phyloP scores from a whole-genome alignment of 139 green algal genomes.

The Mychonastes homosphaera region DNA sequence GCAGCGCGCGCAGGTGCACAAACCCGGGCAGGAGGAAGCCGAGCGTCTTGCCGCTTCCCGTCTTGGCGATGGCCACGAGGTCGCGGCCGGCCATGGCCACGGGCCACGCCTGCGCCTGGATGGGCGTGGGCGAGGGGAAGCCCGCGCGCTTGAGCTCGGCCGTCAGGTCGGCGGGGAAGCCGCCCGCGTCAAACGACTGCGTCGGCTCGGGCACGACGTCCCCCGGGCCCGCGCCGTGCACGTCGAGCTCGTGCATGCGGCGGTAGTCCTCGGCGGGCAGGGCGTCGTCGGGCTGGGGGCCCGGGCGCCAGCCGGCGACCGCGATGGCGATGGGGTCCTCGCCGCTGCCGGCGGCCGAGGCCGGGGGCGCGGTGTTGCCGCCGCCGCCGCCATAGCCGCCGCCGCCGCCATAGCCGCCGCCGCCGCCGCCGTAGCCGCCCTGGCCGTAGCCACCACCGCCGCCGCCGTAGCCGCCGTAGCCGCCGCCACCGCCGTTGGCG shows the following conservation, averaged over 20 bases:
- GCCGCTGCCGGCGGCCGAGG: background rate
- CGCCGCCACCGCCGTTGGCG: conserved; percentile 13
- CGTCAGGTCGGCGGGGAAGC: conserved; percentile 61
- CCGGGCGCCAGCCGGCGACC: background rate
- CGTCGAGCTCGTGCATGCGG: conserved; percentile 39
- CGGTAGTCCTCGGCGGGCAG: conserved; percentile 36
- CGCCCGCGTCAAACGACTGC: conserved; percentile 58
- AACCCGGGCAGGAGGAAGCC: conserved; percentile 75
- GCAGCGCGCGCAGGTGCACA: conserved; percentile 59
- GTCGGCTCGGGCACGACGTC: conserved; percentile 46
- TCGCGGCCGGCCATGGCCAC: conserved; percentile 68
- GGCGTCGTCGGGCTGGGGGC: conserved; percentile 20
- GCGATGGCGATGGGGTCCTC: background rate
- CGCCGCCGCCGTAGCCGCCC: background rate
- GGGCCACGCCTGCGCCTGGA: conserved; percentile 78
- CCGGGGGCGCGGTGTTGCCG: conserved; percentile 8
- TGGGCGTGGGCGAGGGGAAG: conserved; percentile 69
- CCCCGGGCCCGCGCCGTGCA: conserved; percentile 32
- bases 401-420: conserved; percentile 5
- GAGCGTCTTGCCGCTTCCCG: conserved; percentile 75
- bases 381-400: conserved; percentile 10
- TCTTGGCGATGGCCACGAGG: conserved; percentile 79
- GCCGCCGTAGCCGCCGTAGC: conserved; percentile 2
- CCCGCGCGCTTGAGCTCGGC: conserved; percentile 63
- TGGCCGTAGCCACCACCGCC: conserved; percentile 15